Evolutionary conservation across 441 rosid genomes (phyloP).

Genomic region (Arabidopsis lyrata): DNA sequence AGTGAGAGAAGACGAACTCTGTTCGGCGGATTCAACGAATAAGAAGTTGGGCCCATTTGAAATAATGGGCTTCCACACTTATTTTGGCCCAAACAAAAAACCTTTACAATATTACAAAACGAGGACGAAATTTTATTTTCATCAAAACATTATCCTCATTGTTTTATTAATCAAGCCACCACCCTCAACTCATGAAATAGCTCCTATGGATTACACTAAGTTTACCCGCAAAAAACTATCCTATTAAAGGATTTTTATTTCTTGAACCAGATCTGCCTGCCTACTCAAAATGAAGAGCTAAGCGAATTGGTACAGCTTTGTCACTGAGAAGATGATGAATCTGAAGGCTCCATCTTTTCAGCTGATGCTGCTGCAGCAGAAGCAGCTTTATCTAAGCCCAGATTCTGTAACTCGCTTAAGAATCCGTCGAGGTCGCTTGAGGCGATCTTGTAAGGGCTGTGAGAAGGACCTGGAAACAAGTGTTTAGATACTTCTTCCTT

Average conservation of each 20-base stretch:
- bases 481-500: conserved; percentile 81
- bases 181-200: not conserved
- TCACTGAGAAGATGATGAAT: conserved; percentile 20
- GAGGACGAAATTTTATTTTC: conserved; percentile 1
- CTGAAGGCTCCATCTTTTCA: conserved; percentile 50
- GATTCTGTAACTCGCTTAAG: conserved; percentile 63
- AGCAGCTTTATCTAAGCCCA: conserved; percentile 79
- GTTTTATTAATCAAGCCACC: not conserved
- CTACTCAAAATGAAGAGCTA: conserved; percentile 9
- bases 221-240: not conserved
- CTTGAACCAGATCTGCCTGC: not conserved
- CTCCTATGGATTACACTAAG: conserved; percentile 4
- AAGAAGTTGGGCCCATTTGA: not conserved
- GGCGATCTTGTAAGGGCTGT: conserved; percentile 77
- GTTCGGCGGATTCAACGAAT: not conserved
- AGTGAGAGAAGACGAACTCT: not conserved
- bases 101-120: not conserved
- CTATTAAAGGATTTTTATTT: conserved; percentile 10
- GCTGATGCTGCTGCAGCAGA: conserved; percentile 69
- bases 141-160: not conserved
- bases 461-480: conserved; percentile 75
- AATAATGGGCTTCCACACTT: conserved; percentile 18
- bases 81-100: not conserved
- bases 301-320: conserved; percentile 1
- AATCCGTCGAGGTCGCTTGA: conserved; percentile 64